phyloP scores from a whole-genome alignment of 225 moss, liverwort and hornwort species.

The Lunularia cruciata region DNA sequence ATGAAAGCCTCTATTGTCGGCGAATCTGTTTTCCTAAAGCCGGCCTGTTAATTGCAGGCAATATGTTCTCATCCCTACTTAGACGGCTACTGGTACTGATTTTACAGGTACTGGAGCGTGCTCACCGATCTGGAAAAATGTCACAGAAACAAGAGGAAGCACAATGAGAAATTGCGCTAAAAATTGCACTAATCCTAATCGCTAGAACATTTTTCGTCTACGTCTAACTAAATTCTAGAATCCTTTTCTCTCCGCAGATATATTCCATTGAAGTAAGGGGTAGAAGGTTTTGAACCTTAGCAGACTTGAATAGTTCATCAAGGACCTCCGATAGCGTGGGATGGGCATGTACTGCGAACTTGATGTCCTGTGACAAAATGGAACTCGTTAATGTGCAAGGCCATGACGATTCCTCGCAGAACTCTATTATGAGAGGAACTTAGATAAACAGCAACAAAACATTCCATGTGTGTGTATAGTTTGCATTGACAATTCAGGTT shows the following conservation, averaged over 20 bases:
- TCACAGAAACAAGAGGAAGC: not conserved
- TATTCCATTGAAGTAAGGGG: not conserved
- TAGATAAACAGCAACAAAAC: too few relatives aligned
- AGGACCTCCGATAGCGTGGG: constrained; percentile 96
- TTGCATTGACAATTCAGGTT: not conserved
- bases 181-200: not conserved
- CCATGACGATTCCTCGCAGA: not conserved
- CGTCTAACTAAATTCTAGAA: not conserved
- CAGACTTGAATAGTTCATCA: constrained; percentile 95
- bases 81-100: constrained; percentile 40
- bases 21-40: constrained; percentile 9
- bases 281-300: constrained; percentile 50
- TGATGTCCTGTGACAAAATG: constrained; percentile 61
- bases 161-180: not conserved
- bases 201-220: not conserved
- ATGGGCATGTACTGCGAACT: constrained; percentile 95
- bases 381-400: not conserved
- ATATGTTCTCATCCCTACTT: constrained; percentile 14
- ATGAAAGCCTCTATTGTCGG: not conserved
- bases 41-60: constrained; percentile 28
- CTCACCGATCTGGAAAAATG: constrained; percentile 36
- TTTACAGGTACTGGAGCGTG: constrained; percentile 29
- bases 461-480: too few relatives aligned
- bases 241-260: not conserved
- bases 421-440: not conserved